Base-by-base conservation (phyloP, 164 flowering plant genomes). In the Amborella trichopoda region DNA sequence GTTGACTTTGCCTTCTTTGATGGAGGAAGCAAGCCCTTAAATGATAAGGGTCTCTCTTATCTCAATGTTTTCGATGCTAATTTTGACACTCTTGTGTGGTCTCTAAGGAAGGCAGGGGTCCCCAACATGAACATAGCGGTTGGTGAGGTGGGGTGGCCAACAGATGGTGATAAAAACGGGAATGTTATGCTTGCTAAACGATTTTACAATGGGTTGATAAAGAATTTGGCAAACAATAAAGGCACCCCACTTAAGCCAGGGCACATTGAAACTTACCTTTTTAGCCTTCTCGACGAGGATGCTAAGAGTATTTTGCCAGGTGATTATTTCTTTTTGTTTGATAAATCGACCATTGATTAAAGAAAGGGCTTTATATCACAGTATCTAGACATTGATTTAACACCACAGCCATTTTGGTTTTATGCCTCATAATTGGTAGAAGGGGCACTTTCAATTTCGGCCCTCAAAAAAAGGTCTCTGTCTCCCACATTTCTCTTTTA, bases 71-170 rank as follows among this genome's bases (percentile, higher is more conserved):
- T 86, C n/a, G 96, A 90, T 44, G 98, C 98, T 27, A 90, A 90
- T 62, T 69, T 64, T 30, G 98, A 90, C 48, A 90, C 98, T 1
- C 69, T 90, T 26, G 81, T 75, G 10, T 74, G 78, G 44, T 49
- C 98, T 0, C 51, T 90, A 40, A 77, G 66, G 57, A 83, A 74
- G 34, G 72, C 61, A 0, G 87, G 89, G 3, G 50, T 46, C 4
- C 71, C 73, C 2, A 68, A 76, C 50, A 32, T 87, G 63, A 47
- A 78, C 46, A 74, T 91, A 40, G 17, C 77, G 1, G 79, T 91
- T 0, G 99, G 99, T 4, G 99, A 91, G 54, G 74, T 78, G 8
- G 99, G 99, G 23, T 91, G 99, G 99, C 99, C 96, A 0, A 90
- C 96, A 0, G 88, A 80, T 39, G 96, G 96, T 0, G 67, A 74